Conservation (phyloP, 345 rosid species). For the Tarenaya hassleriana region DNA sequence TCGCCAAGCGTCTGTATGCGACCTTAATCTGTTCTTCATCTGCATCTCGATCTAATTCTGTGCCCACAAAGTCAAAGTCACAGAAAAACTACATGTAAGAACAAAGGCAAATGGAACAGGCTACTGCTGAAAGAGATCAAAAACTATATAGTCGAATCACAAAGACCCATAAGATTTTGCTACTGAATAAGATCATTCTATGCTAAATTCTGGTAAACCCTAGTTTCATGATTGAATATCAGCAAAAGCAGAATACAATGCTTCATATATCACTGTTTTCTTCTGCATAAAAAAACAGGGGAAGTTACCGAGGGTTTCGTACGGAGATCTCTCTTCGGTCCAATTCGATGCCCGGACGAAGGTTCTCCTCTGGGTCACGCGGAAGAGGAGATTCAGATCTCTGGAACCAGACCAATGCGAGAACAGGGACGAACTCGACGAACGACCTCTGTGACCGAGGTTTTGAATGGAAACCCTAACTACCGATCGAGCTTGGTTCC, state of each 20-base stretch:
- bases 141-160: background rate
- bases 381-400: conserved; percentile 43
- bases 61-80: conserved; percentile 17
- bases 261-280: no score
- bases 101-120: background rate
- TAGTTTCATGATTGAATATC: background rate
- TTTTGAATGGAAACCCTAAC: conserved; percentile 51
- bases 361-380: conserved; percentile 55
- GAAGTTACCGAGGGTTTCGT: conserved; percentile 77
- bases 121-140: conserved; percentile 5
- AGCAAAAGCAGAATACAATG: conserved; percentile 9
- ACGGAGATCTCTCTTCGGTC: conserved; percentile 67
- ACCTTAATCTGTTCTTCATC: conserved; percentile 80
- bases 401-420: conserved; percentile 38
- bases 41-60: conserved; percentile 80
- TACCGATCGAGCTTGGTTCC: conserved; percentile 38
- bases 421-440: conserved; percentile 31
- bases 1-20: conserved; percentile 86
- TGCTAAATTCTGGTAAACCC: background rate
- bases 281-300: background rate
- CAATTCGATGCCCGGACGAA: conserved; percentile 59
- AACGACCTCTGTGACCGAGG: conserved; percentile 29
- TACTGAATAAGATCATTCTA: background rate
- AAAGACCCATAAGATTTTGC: no score
- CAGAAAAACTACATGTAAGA: conserved; percentile 6